Base-by-base conservation (phyloP, 2,329 filamentous ascomycete genomes). In the Beauveria caledonica region DNA sequence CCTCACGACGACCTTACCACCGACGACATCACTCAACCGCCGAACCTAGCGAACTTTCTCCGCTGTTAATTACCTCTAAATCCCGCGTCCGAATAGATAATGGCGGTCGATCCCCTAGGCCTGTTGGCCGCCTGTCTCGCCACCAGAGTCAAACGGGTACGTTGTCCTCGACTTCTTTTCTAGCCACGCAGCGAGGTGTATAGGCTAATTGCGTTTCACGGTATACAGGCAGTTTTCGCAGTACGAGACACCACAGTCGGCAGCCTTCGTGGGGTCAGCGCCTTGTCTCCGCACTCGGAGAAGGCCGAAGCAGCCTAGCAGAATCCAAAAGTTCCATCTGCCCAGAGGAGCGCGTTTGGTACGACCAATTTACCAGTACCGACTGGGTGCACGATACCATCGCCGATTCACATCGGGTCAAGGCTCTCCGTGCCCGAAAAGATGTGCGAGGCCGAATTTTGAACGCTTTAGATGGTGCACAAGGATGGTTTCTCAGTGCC, bases 361-460 rank as follows among this genome's bases (percentile, higher is more conserved):
- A 97, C 75, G 94, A 99, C 77, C 94, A 99, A 74, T 96, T 96
- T 69, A 96, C 92, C 6, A 96, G 90, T 7, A 97, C 91, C 60
- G 93, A 99, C 73, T 99, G 94, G 94, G 92, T 99, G 1, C 93
- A 96, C 71, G 94, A 99, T 73, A 92, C 89, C 72, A 97, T 99
- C 66, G 90, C 92, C 68, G 94, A 97, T 74, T 91, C 92, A 10
- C 90, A 92, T 68, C 89, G 94, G 27, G 86, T 95, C 54, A 94
- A 95, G 72, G 86, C 86, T 58, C 80, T 99, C 44, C 85, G 91
- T 54, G 86, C 83, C 67, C 82, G 92, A 53, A 95, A 88, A 71
- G 94, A 93, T 74, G 82, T 96, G 63, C 86, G 87, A 70, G 93
- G 93, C n/a, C 86, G 89, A 52, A 66, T 96, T 15, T 77, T 84